These are phyloP conservation scores for Mollisiaceae sp. DNA, from an alignment of 2,329 filamentous ascomycete genomes.

Conservation along the genomic window DNA sequence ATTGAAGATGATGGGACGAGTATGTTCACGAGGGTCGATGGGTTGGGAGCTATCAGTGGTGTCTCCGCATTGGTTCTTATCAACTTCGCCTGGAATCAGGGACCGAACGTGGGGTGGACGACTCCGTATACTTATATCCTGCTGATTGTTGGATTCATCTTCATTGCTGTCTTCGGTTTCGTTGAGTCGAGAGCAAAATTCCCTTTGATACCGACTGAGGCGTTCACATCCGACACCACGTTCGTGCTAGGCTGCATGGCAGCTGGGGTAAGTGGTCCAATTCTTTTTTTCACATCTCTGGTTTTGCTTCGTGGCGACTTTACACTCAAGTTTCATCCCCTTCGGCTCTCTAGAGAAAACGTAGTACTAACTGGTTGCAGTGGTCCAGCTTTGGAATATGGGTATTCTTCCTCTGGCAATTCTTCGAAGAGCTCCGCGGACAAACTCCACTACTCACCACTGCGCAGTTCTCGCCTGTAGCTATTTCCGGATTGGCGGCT, in stretches of 20 bases:
- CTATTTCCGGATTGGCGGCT: constrained; percentile 42
- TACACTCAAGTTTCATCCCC: no score
- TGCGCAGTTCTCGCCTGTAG: constrained; percentile 39
- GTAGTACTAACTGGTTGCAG: no score
- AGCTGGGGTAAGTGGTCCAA: constrained; percentile 18
- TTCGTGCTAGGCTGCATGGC: constrained; percentile 49
- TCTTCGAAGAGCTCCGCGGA: constrained; percentile 36
- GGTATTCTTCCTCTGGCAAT: constrained; percentile 38
- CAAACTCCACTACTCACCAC: constrained; percentile 40
- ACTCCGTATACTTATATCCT: constrained; percentile 46
- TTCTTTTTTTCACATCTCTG: no score
- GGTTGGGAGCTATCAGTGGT: constrained; percentile 52
- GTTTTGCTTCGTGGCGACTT: no score
- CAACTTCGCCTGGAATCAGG: constrained; percentile 59
- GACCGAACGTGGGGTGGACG: constrained; percentile 34
- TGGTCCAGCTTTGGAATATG: constrained; percentile 41
- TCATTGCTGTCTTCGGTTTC: constrained; percentile 60
- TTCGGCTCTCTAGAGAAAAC: no score
- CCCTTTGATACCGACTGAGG: constrained; percentile 63
- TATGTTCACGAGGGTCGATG: constrained; percentile 43
- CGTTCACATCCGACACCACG: constrained; percentile 51
- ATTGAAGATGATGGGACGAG: constrained; percentile 26
- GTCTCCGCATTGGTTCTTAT: constrained; percentile 57
- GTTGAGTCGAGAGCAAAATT: constrained; percentile 52
- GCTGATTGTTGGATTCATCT: constrained; percentile 60